Evolutionary conservation across 441 rosid species (phyloP), one percentile per base, ranked within the genome.

Genomic region (Gossypium gossypioides): DNA sequence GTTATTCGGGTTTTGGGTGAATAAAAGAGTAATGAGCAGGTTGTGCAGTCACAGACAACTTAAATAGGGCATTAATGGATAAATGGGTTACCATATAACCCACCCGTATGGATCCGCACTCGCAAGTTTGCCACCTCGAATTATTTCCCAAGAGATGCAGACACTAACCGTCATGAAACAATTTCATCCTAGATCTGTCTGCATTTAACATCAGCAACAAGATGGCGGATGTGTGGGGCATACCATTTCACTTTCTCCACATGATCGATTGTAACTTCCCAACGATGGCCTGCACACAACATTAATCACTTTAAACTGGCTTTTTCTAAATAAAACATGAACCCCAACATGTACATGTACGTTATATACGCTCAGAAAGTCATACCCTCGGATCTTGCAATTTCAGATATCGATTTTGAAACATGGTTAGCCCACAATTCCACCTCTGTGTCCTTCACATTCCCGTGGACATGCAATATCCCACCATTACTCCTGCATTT

Each of bases 191-290:
- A 68, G 37, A 79, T 32, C 61, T 61, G 79, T 70, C 73, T 83
- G 88, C 97, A 94, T 83, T 83, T 76, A 21, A 94, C 86, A 64
- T 94, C 97, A 2, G 88, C 92, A 8, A 90, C 96, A 52, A 94
- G 86, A 85, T 91, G 98, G 83, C 91, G 94, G 70, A 94, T 81
- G 73, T 89, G 91, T 3, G 98, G 97, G 4, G 96, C 96, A 10
- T 94, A 90, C 97, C 96, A 90, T 84, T 94, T 91, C 70, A 94
- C 98, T 75, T 89, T 89, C 85, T 91, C 96, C 67, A 94, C 75
- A 69, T 84, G 96, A 51, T 88, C 89, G 24, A 88, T 63, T 1
- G 78, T 76, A 15, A 94, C 86, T 76, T 86, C 96, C 98, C 97
- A 91, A 75, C 77, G 29, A 71, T 58, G 85, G 69, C 97, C 98